Base-by-base conservation (phyloP, 768 basidiomycete species). In the Dentipellis sp. region DNA sequence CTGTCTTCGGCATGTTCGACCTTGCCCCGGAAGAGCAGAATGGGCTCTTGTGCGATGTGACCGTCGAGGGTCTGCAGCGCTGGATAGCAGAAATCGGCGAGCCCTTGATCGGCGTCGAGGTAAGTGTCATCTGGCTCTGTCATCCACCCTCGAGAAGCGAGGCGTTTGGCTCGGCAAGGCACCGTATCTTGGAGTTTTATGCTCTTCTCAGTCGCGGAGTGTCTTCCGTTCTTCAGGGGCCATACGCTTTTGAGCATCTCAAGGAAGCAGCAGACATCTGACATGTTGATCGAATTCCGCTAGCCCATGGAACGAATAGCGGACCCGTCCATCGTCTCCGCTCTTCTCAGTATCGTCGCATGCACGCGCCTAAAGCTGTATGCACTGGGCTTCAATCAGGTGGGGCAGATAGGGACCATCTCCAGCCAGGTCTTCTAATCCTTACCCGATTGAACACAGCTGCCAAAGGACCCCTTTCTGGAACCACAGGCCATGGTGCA, bases 401-500 rank as follows among this genome's bases (percentile, higher is more conserved):
- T 74, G 65, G 38, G 71, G 42, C 22, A 55, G 45, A 16, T 19
- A 4, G 2, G n/a, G 23, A 40, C 29, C 29, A 29, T 29, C 29
- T 29, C 29, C 29, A 29, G 29, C 29, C 29, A 29, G 6, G 29
- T 6, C 29, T 37, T 22, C 23, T 29, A 34, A 17, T 7, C 29
- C 3, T 2, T n/a, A 45, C 11, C n/a, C 5, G 10, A 10, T 38
- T 42, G 14, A 19, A 42, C 9, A 14, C 14, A 19, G 84, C 38
- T 50, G n/a, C 85, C 89, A 2, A 84, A 83, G 66, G 91, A 92
- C 66, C 90, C 91, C 1, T 91, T 93, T 64, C 71, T 88, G 47
- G 78, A 88, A 56, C 86, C 88, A 0, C 66, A 78, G 40, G 71
- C 71, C 9, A 86, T 92, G 58, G 63, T 77, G 19, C 67, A 71